These are phyloP conservation scores for Auriscalpium microsporum DNA, from an alignment of 768 basidiomycete genomes.

Conservation along the genomic window DNA sequence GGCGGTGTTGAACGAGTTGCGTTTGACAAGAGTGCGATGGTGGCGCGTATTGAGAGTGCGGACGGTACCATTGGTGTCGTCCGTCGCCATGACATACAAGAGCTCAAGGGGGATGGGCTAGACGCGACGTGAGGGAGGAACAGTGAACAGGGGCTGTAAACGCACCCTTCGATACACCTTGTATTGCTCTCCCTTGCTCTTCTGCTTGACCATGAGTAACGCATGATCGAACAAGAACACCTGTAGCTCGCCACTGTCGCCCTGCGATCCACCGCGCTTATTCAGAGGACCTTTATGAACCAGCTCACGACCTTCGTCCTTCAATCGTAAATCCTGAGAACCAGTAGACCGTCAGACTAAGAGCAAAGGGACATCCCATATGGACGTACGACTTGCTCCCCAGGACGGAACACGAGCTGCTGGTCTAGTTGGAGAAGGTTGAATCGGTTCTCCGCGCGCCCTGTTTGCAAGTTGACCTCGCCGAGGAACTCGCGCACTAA, in stretches of 20 bases:
- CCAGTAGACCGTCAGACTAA: neutral
- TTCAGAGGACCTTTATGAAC: constrained; percentile 87
- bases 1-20: constrained; percentile 26
- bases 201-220: constrained; percentile 87
- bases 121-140: neutral
- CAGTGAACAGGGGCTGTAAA: constrained; percentile 2
- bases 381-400: constrained; percentile 75
- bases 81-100: constrained; percentile 70
- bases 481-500: constrained; percentile 75
- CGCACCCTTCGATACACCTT: constrained; percentile 89
- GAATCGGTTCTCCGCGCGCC: constrained; percentile 93
- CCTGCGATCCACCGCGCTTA: constrained; percentile 63
- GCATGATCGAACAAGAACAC: constrained; percentile 98
- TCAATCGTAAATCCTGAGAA: constrained; percentile 70
- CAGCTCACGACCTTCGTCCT: constrained; percentile 84
- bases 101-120: constrained; percentile 96
- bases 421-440: constrained; percentile 90
- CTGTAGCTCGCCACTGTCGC: constrained; percentile 81
- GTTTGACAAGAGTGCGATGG: constrained; percentile 30
- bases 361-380: too few species aligned
- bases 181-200: constrained; percentile 85
- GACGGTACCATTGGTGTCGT: constrained; percentile 39
- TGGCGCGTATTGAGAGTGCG: constrained; percentile 19
- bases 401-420: constrained; percentile 82
- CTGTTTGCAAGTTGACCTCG: constrained; percentile 88